Base-by-base conservation (phyloP, 2,329 filamentous ascomycete genomes). In the Leptosphaerulina australis region DNA sequence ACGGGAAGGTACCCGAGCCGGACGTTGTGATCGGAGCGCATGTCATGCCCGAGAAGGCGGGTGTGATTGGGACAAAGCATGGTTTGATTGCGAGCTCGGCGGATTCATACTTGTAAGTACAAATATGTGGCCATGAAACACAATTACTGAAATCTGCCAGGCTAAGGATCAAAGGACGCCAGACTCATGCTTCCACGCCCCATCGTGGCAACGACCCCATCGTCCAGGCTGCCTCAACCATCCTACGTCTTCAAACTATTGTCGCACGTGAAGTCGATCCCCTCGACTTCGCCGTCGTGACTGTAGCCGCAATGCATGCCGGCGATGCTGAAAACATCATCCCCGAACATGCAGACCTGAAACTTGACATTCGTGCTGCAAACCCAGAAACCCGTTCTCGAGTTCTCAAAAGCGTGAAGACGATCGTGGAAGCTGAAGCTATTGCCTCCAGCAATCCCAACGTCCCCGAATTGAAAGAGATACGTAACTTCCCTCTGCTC, bases 291-390 rank as follows among this genome's bases (percentile, higher is more conserved):
- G 81, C 77, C 10, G 83, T 86, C 6, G 74, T 86, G 6, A 85
- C 83, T 0, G 81, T 85, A 5, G 82, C 81, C 7, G 78, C 76
- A 43, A 67, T 86, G n/a, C 78, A 83, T 51, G 82, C 81, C 0
- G 83, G 83, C 1, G 77, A 82, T 53, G 77, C 81, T 1, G 83
- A 84, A 63, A 86, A 86, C 58, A 78, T 86, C 46, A 85, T 86
- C 44, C 74, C 81, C 0, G 80, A 81, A 44, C 65, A 75, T 11
- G 83, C 83, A 0, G 74, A 78, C 38, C 71, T 86, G 4, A 79
- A 79, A 10, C 64, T 86, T 29, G 79, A 86, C 59, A 76, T 84
- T 4, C 75, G 83, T 20, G 75, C 78, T 17, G 75, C 77, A 3
- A 74, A 73, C 8, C 62, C 73, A 0, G 68, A 73, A 20, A 81